Conservation (phyloP, 2,329 filamentous ascomycete genomes). For the Septoria petroselini region DNA sequence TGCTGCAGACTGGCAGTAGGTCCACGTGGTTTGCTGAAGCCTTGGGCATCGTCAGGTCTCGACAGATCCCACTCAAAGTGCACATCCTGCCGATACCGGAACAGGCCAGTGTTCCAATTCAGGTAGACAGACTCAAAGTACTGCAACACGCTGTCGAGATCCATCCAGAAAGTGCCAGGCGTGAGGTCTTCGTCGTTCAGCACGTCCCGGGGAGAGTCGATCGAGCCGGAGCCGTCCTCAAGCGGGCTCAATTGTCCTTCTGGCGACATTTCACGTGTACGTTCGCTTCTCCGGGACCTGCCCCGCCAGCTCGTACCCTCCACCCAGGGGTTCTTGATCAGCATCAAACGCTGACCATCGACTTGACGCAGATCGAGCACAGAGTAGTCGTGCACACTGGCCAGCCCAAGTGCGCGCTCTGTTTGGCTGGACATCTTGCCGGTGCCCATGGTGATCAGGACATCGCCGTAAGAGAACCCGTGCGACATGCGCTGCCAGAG, state of each 20-base stretch:
- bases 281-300: slow-evolving; percentile 15
- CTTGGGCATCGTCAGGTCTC: slow-evolving; percentile 28
- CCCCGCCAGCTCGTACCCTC: slow-evolving; percentile 74
- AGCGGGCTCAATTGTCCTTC: slow-evolving; percentile 21
- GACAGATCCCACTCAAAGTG: slow-evolving; percentile 81
- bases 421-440: slow-evolving; percentile 74
- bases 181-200: slow-evolving; percentile 41
- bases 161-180: slow-evolving; percentile 91
- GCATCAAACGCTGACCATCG: slow-evolving; percentile 62
- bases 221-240: slow-evolving; percentile 31
- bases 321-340: slow-evolving; percentile 96
- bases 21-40: slow-evolving; percentile 41
- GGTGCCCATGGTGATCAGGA: slow-evolving; percentile 86
- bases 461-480: slow-evolving; percentile 72
- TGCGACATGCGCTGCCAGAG: slow-evolving; percentile 76
- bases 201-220: slow-evolving; percentile 37
- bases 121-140: slow-evolving; percentile 95
- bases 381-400: slow-evolving; percentile 90
- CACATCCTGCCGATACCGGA: slow-evolving; percentile 76
- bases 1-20: slow-evolving; percentile 71
- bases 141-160: slow-evolving; percentile 79
- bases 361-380: slow-evolving; percentile 73
- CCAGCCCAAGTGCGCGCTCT: slow-evolving; percentile 75
- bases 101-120: slow-evolving; percentile 92
- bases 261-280: slow-evolving; percentile 5